phyloP scores from a whole-genome alignment of 768 basidiomycete genomes.

The Mycena albidolilacea region DNA sequence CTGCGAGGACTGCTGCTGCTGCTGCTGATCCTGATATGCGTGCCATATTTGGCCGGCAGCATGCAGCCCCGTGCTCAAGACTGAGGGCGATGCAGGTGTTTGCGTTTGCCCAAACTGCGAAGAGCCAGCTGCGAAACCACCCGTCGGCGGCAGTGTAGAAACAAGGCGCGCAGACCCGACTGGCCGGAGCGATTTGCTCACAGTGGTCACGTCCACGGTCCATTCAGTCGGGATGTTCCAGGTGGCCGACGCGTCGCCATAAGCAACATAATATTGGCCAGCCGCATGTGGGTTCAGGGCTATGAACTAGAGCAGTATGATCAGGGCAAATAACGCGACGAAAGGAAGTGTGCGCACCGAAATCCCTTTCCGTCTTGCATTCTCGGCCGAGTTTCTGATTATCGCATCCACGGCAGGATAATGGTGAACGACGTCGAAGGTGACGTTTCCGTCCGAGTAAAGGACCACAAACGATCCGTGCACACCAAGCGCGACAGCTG shows the following conservation, averaged over 20 bases:
- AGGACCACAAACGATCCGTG: slow-evolving; percentile 36
- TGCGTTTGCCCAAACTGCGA: not conserved
- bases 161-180: slow-evolving; percentile 3
- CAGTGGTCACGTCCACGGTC: slow-evolving; percentile 33
- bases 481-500: slow-evolving; percentile 32
- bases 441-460: slow-evolving; percentile 33
- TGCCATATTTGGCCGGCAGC: slow-evolving; percentile 33
- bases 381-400: slow-evolving; percentile 33
- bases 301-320: slow-evolving; percentile 22
- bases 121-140: not conserved
- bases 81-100: slow-evolving; percentile 9
- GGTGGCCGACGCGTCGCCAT: slow-evolving; percentile 33
- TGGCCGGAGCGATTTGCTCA: slow-evolving; percentile 32
- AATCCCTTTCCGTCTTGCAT: slow-evolving; percentile 35
- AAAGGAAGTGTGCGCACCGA: slow-evolving; percentile 16
- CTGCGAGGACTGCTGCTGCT: slow-evolving; percentile 10
- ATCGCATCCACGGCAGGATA: slow-evolving; percentile 37
- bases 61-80: slow-evolving; percentile 25
- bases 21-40: slow-evolving; percentile 30
- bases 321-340: not conserved
- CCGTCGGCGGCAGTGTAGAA: not conserved
- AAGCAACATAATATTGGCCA: slow-evolving; percentile 36
- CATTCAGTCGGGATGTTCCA: slow-evolving; percentile 39
- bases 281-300: slow-evolving; percentile 37
- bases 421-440: slow-evolving; percentile 32